These are phyloP conservation scores for Oryza nivara DNA, from an alignment of 176 grass and related monocot genomes.

Conservation along the genomic window DNA sequence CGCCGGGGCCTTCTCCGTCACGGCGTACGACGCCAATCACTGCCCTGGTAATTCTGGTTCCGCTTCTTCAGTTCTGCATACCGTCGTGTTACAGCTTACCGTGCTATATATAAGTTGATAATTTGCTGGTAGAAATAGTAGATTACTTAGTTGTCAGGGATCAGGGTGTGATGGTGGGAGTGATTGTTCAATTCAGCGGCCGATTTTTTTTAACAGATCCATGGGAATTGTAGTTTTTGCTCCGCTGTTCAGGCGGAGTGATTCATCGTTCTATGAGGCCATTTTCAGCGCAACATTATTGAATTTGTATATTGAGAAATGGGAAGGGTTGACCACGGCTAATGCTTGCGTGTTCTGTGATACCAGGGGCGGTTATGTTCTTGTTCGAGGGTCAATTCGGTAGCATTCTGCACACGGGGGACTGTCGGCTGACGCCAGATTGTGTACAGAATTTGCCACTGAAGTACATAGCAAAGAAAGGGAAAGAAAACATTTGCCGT, in stretches of 20 bases:
- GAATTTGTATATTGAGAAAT: neutral
- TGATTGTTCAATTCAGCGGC: neutral
- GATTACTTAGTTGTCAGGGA: neutral
- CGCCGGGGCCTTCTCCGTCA: conserved; percentile 59
- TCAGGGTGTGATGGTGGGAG: too few species aligned
- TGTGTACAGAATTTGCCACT: conserved; percentile 77
- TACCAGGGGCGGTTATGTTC: conserved; percentile 83
- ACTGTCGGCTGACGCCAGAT: conserved; percentile 70
- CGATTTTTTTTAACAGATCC: too few species aligned
- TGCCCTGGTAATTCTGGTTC: conserved; percentile 61
- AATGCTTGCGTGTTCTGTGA: conserved; percentile 5
- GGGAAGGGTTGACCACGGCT: neutral
- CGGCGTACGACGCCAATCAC: conserved; percentile 80
- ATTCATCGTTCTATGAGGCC: neutral
- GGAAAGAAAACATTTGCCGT: conserved; percentile 52
- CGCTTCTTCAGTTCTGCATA: neutral
- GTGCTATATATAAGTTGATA: neutral
- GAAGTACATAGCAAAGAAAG: conserved; percentile 83
- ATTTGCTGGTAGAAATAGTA: neutral
- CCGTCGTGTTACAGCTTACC: neutral
- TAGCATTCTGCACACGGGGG: conserved; percentile 83
- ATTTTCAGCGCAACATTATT: neutral
- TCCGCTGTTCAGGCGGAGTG: neutral
- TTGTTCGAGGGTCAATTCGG: conserved; percentile 90
- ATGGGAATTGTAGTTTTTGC: neutral